Evolutionary conservation across 495 filamentous ascomycete species (phyloP), one percentile per base, ranked within the genome.

Genomic region (Chaetomium tenue): DNA sequence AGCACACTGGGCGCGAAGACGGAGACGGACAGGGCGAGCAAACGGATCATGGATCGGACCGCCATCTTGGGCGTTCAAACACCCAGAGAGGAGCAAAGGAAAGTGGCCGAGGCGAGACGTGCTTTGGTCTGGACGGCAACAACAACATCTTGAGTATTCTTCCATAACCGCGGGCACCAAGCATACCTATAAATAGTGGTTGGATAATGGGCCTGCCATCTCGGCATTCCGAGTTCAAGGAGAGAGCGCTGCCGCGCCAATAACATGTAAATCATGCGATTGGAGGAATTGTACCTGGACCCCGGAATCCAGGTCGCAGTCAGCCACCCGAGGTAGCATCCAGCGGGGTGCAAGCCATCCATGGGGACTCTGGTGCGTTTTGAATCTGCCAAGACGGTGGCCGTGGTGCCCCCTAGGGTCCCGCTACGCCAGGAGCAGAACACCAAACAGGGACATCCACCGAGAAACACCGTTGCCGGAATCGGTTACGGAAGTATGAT

Each of bases 1-100:
- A 75, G 55, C 46, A 66, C 72, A 23, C 72, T 74, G n/a, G 76
- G 72, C 51, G 68, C 67, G 57, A 78, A 78, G 23, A 71, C 39
- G 25, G 72, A 70, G n/a, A 69, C 53, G 0, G 73, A 69, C 20
- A 79, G 26, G 39, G 63, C 46, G 44, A 65, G 56, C 3, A 72
- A 23, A 50, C 64, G 72, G n/a, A 74, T 26, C 52, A 57, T 50
- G 3, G 58, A 64, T 30, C 40, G 63, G 58, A 68, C 53, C 55
- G 33, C 64, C 70, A 72, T 74, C 30, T 46, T 69, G 61, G 55
- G 58, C 15, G 47, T 53, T 26, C 55, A 26, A n/a, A 63, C 18
- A 40, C 30, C 42, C 22, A 23, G 12, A 42, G 20, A 22, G 23
- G 1, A 8, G 26, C 28, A 7, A 28, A 50, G 26, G 57, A 7